phyloP scores from a whole-genome alignment of 2,329 filamentous ascomycete species.

The Magnaporthiopsis rhizophila region DNA sequence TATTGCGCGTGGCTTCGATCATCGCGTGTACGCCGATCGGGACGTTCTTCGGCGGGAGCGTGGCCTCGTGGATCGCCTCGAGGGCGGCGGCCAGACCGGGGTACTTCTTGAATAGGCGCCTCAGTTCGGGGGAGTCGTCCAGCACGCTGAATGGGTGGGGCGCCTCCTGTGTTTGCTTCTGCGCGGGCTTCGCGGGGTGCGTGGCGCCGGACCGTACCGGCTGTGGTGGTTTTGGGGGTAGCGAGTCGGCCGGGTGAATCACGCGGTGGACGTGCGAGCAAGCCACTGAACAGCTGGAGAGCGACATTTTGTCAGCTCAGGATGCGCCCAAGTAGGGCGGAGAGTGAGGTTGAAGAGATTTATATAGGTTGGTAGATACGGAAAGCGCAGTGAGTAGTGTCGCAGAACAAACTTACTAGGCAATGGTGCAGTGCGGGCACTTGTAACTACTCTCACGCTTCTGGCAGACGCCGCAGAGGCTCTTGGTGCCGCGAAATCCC shows the following conservation, averaged over 20 bases:
- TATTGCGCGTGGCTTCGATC: slow-evolving; percentile 7
- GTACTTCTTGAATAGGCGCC: slow-evolving; percentile 43
- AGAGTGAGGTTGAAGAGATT: not conserved
- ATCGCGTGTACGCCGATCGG: slow-evolving; percentile 14
- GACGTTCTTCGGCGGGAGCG: slow-evolving; percentile 31
- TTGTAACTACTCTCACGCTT: slow-evolving; percentile 50
- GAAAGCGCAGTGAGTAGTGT: not conserved
- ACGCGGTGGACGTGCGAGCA: slow-evolving; percentile 34
- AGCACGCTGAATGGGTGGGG: slow-evolving; percentile 42
- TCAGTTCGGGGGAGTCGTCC: slow-evolving; percentile 41
- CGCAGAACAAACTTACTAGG: slow-evolving; percentile 42
- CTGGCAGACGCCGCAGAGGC: slow-evolving; percentile 47
- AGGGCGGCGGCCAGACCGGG: slow-evolving; percentile 40
- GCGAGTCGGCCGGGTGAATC: slow-evolving; percentile 20
- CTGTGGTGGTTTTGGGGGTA: slow-evolving; percentile 11
- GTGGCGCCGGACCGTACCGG: slow-evolving; percentile 10
- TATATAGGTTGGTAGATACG: slow-evolving; percentile 4
- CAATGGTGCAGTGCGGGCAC: slow-evolving; percentile 48
- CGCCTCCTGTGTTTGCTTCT: slow-evolving; percentile 10
- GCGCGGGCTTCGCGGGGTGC: slow-evolving; percentile 4
- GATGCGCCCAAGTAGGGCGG: no score
- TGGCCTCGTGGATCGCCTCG: slow-evolving; percentile 39
- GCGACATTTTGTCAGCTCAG: slow-evolving; percentile 22
- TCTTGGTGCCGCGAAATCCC: not conserved
- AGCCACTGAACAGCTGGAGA: slow-evolving; percentile 46